phyloP scores from a whole-genome alignment of 208 protist species.

The Acanthamoeba rhysodes region DNA sequence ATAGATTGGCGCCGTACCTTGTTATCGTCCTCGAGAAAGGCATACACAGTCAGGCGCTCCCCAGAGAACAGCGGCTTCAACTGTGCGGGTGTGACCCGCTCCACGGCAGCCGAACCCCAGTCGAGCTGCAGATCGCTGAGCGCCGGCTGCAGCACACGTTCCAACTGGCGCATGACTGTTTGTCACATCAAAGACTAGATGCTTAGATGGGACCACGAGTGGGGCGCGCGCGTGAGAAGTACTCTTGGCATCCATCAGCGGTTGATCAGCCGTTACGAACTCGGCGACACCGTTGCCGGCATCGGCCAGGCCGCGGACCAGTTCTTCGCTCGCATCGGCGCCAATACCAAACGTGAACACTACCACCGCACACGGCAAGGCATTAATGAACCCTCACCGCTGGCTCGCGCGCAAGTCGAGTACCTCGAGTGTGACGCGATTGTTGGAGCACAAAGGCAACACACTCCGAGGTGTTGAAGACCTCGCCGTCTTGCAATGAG shows the following conservation, averaged over 20 bases:
- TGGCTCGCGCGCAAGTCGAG: neutral
- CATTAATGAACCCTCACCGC: too few species aligned
- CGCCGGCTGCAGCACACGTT: neutral
- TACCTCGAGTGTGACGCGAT: slow-evolving; percentile 42
- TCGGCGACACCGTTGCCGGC: slow-evolving; percentile 60
- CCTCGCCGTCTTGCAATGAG: slow-evolving; percentile 10
- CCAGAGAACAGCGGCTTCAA: slow-evolving; percentile 5
- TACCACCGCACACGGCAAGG: neutral
- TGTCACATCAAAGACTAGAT: too few species aligned
- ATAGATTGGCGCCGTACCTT: too few species aligned
- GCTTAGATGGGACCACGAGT: neutral
- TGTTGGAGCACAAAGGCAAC: slow-evolving; percentile 65
- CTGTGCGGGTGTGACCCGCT: neutral
- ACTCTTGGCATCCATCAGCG: slow-evolving; percentile 33
- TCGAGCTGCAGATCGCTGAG: neutral
- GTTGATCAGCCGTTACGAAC: slow-evolving; percentile 78
- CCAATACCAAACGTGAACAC: slow-evolving; percentile 78
- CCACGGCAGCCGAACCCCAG: neutral
- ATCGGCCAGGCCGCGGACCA: slow-evolving; percentile 32
- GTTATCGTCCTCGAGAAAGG: neutral
- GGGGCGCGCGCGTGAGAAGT: neutral
- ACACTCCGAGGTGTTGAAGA: slow-evolving; percentile 46
- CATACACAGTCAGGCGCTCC: neutral
- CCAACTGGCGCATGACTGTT: slow-evolving; percentile 5
- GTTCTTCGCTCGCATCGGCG: slow-evolving; percentile 27